Conservation (phyloP, 768 basidiomycete genomes). For the Tylopilus sp. region DNA sequence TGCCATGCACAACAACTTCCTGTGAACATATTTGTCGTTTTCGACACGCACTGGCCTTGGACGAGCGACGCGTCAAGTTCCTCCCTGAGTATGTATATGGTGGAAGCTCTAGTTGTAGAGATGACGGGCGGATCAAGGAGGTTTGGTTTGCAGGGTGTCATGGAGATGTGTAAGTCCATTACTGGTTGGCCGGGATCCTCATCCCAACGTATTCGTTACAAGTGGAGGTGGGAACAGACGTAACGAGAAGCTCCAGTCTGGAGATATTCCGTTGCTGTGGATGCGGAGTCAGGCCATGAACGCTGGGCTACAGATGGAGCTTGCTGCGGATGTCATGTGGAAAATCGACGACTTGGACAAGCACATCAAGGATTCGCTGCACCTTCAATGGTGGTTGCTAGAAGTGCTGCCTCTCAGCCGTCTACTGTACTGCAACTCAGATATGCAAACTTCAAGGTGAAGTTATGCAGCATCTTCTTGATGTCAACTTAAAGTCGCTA, state of each 20-base stretch:
- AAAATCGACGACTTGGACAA: conserved; percentile 27
- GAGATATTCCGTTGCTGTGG: conserved; percentile 29
- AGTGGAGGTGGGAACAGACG: conserved; percentile 30
- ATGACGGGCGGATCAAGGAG: conserved; percentile 33
- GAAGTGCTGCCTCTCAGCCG: conserved; percentile 24
- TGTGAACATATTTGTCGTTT: conserved; percentile 39
- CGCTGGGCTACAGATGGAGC: conserved; percentile 22
- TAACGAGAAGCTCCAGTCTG: conserved; percentile 27
- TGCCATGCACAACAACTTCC: conserved; percentile 32
- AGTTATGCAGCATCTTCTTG: neutral
- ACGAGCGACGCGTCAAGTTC: conserved; percentile 47
- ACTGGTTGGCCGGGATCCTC: neutral
- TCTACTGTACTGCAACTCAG: conserved; percentile 28
- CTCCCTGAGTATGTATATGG: conserved; percentile 41
- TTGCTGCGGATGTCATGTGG: conserved; percentile 26
- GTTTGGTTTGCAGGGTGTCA: conserved; percentile 43
- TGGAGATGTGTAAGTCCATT: conserved; percentile 34
- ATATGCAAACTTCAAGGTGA: conserved; percentile 21
- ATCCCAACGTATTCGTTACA: conserved; percentile 2
- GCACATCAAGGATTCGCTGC: conserved; percentile 16
- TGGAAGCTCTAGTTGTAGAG: conserved; percentile 10
- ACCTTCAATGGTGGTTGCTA: conserved; percentile 20
- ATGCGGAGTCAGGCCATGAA: conserved; percentile 30
- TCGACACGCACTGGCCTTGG: conserved; percentile 45
- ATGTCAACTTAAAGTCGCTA: conserved; percentile 11